phyloP scores from a whole-genome alignment of 176 grass and related monocot genomes.

The Ananas comosus region DNA sequence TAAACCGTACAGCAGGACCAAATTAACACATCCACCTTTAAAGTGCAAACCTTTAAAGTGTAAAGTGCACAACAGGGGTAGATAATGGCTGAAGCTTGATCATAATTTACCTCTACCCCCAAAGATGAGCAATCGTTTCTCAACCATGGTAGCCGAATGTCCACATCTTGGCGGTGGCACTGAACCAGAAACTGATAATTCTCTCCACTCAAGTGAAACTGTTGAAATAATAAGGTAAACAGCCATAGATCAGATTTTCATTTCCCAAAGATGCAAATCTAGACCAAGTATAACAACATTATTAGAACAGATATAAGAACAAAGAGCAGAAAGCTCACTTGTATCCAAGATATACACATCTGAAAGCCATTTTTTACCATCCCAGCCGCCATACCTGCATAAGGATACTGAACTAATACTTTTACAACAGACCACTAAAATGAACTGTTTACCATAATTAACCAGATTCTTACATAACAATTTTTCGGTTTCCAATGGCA shows the following conservation, averaged over 20 bases:
- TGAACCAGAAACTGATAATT: conserved; percentile 68
- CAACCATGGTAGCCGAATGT: conserved; percentile 95
- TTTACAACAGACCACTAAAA: conserved; percentile 1
- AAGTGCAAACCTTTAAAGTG: no score
- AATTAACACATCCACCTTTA: no score
- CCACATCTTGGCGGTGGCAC: conserved; percentile 74
- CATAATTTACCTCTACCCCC: conserved; percentile 73
- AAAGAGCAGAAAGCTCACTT: conserved; percentile 34
- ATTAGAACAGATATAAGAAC: conserved; percentile 17
- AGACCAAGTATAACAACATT: not conserved
- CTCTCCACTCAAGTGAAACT: conserved; percentile 92
- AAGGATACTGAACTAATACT: conserved; percentile 9
- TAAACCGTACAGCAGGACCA: no score
- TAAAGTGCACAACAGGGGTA: no score
- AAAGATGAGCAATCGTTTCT: conserved; percentile 84
- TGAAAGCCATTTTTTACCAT: conserved; percentile 93
- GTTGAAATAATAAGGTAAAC: conserved; percentile 12
- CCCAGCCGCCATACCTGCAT: conserved; percentile 88
- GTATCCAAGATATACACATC: conserved; percentile 99
- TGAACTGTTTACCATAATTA: not conserved
- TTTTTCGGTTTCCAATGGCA: conserved; percentile 88
- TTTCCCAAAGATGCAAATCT: not conserved
- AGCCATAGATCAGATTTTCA: not conserved
- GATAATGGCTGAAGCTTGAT: not conserved
- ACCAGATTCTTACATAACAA: conserved; percentile 56